phyloP scores from a whole-genome alignment of 2,329 filamentous ascomycete species.

The Colletotrichum siamense region DNA sequence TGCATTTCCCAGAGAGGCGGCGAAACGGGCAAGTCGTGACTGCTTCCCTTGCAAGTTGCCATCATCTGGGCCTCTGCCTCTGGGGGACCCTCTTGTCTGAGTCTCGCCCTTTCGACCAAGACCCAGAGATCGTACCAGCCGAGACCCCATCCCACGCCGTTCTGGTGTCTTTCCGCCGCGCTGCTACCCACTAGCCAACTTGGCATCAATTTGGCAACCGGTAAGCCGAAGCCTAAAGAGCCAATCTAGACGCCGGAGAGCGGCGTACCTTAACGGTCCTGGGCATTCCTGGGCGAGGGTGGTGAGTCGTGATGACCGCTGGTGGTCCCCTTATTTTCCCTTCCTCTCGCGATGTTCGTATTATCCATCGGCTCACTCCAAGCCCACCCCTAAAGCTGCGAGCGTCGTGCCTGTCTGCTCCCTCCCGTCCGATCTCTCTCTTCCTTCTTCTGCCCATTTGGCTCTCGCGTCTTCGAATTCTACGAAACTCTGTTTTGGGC shows the following conservation, averaged over 20 bases:
- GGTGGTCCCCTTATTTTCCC: background rate
- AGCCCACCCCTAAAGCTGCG: no score
- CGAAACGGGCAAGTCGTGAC: background rate
- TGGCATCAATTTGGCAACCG: slow-evolving; percentile 4
- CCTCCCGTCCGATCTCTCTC: slow-evolving; percentile 10
- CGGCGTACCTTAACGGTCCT: background rate
- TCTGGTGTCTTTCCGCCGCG: background rate
- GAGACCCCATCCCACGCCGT: background rate
- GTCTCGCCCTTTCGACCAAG: background rate
- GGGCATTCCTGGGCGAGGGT: background rate
- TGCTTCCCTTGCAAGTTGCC: background rate
- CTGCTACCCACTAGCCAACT: background rate
- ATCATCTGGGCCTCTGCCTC: background rate
- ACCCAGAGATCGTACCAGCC: slow-evolving; percentile 21
- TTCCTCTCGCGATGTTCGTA: background rate
- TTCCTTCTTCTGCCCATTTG: slow-evolving; percentile 12
- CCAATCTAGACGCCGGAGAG: background rate
- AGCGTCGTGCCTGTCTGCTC: no score
- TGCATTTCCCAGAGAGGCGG: background rate
- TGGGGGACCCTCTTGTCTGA: background rate
- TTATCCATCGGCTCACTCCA: background rate
- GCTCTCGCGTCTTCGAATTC: background rate
- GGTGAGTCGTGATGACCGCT: background rate
- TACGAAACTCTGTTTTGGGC: background rate
- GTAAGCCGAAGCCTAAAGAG: background rate